Base-by-base conservation (phyloP, 1,139 yeast genomes). In the Chernovozyma sophiae-reginae region DNA sequence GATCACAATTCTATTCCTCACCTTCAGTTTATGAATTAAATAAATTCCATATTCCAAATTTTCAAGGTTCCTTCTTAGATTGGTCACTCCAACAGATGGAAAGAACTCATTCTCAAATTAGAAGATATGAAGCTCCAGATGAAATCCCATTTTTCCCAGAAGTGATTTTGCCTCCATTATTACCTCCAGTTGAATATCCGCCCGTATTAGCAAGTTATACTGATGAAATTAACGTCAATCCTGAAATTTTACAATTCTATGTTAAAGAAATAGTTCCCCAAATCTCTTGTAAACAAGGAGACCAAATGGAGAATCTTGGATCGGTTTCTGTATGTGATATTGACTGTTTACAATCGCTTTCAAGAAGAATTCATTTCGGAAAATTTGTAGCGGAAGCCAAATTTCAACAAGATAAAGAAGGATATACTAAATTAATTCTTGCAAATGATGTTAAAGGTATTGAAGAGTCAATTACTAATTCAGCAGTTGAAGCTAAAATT, bases 371-470 rank as follows among this genome's bases (percentile, higher is more conserved):
- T 47, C 98, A 92, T 62, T 92, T 92, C 62, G 98, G 97, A 36
- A 86, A 85, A 60, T 92, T 92, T 66, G 98, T 92, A 4, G 98
- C 98, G 4, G 98, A 92, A 57, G 84, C 96, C 30, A 92, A 92
- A 62, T 92, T 79, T 58, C 82, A 73, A 51, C 62, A 70, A 22
- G 95, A 90, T 47, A 74, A 69, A 31, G 86, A 76, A 36, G 59
- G 59, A 37, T 89, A 81, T 62, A 78, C 77, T 2, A 63, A 72
- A 48, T 64, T 89, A 49, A 92, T 92, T 47, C 56, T 66, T 44
- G 76, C 72, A 1, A 73, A 67, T 41, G 96, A 92, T 54, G 64
- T 77, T 4, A 65, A 69, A 12, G 96, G 94, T 0, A 83, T 92
- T 37, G 87, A 82, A 51, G 77, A 64, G 13, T 83, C 86, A 27